Conservation (phyloP, 495 filamentous ascomycete species). For the Penicillium tannophilum region DNA sequence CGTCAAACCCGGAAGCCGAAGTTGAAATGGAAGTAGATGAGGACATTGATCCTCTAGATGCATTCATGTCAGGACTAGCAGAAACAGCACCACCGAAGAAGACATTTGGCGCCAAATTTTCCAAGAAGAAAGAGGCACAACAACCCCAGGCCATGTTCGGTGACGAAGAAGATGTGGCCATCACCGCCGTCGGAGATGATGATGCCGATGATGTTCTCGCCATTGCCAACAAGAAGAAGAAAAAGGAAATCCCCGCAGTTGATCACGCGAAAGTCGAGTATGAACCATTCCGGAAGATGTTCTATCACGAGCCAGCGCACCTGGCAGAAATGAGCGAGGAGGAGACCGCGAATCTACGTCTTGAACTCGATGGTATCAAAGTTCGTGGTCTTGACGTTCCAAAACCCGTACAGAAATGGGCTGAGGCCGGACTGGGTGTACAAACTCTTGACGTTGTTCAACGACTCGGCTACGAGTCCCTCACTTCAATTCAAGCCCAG, state of each 20-base stretch:
- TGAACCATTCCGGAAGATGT: constrained; percentile 85
- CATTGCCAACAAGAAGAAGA: constrained; percentile 90
- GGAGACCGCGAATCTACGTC: constrained; percentile 76
- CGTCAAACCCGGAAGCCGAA: constrained; percentile 38
- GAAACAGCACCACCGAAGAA: constrained; percentile 50
- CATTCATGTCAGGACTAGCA: constrained; percentile 87
- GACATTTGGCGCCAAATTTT: constrained; percentile 42
- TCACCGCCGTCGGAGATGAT: constrained; percentile 67
- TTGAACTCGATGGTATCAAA: constrained; percentile 94
- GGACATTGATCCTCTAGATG: constrained; percentile 90
- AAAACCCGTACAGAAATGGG: constrained; percentile 94
- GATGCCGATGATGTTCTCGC: constrained; percentile 84
- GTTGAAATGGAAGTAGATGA: constrained; percentile 41
- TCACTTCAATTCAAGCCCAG: constrained; percentile 93
- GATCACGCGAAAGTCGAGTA: constrained; percentile 86
- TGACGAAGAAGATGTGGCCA: constrained; percentile 77
- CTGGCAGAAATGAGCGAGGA: constrained; percentile 82
- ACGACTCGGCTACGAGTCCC: constrained; percentile 79
- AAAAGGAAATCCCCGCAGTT: constrained; percentile 87
- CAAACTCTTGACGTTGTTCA: constrained; percentile 88
- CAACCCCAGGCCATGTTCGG: constrained; percentile 84
- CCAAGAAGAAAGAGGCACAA: constrained; percentile 48
- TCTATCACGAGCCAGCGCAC: constrained; percentile 89
- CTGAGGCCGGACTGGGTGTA: constrained; percentile 85
- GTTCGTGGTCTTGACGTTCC: constrained; percentile 83